Evolutionary conservation across 2,329 filamentous ascomycete species (phyloP).

Genomic region (Beauveria sp.): DNA sequence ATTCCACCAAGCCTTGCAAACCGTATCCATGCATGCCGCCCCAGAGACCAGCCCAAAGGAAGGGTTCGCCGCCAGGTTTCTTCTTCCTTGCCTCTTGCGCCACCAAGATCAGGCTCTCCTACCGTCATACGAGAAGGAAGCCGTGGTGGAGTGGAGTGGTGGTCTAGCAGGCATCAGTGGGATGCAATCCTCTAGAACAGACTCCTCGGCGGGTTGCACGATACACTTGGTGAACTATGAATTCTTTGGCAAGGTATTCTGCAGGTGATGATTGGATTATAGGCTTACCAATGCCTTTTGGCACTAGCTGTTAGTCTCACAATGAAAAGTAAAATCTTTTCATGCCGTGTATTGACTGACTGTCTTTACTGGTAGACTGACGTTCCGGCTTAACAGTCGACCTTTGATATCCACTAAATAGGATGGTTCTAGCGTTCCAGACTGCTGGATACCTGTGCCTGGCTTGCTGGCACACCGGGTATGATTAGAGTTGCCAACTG

Average conservation of each 20-base stretch:
- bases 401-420: background rate
- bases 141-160: background rate
- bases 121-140: conserved; percentile 1
- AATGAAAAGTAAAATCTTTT: background rate
- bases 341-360: background rate
- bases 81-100: background rate
- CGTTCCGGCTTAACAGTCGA: background rate
- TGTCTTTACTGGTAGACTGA: background rate
- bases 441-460: background rate
- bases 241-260: background rate
- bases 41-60: background rate
- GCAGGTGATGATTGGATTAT: too few relatives aligned
- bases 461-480: too few relatives aligned
- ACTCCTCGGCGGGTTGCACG: background rate
- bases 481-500: too few relatives aligned
- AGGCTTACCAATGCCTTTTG: too few relatives aligned
- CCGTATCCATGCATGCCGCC: background rate
- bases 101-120: background rate
- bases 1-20: background rate
- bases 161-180: background rate
- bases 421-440: background rate
- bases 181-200: background rate
- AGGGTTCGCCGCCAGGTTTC: background rate
- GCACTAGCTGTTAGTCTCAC: background rate
- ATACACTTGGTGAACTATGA: background rate